Conservation (phyloP, 805 yeast genomes). For the Brettanomyces sp. region DNA sequence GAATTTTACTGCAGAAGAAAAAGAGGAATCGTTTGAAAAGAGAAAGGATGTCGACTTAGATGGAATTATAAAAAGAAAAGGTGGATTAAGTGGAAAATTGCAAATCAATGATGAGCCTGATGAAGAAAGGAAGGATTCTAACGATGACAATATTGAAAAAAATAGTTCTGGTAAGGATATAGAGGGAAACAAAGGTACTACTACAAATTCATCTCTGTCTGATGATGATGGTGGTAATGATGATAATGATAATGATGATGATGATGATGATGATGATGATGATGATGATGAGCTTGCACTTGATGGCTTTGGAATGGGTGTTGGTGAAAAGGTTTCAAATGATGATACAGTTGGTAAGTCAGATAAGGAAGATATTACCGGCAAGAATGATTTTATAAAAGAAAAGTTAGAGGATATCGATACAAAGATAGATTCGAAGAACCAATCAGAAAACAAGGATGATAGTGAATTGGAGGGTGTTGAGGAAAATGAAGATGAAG, state of each 20-base stretch:
- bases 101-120: slow-evolving; percentile 24
- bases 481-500: slow-evolving; percentile 7
- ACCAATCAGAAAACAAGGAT: slow-evolving; percentile 13
- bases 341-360: slow-evolving; percentile 21
- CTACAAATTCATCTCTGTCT: too few relatives aligned
- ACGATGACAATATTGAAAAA: too few relatives aligned
- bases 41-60: slow-evolving; percentile 76
- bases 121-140: slow-evolving; percentile 32
- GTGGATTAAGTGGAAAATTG: slow-evolving; percentile 39
- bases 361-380: slow-evolving; percentile 13
- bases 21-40: slow-evolving; percentile 9
- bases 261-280: slow-evolving; percentile 7
- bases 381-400: slow-evolving; percentile 11
- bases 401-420: slow-evolving; percentile 24
- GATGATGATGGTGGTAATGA: too few relatives aligned
- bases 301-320: slow-evolving; percentile 34
- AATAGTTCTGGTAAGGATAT: slow-evolving; percentile 14
- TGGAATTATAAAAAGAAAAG: slow-evolving; percentile 76
- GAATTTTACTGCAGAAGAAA: slow-evolving; percentile 60
- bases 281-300: slow-evolving; percentile 30
- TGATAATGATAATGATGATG: slow-evolving; percentile 7
- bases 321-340: slow-evolving; percentile 15
- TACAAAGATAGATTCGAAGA: slow-evolving; percentile 17
- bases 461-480: slow-evolving; percentile 22
- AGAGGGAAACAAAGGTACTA: slow-evolving; percentile 15